Conservation (phyloP, 2,329 filamentous ascomycete genomes). For the Atkinsonella texensis region DNA sequence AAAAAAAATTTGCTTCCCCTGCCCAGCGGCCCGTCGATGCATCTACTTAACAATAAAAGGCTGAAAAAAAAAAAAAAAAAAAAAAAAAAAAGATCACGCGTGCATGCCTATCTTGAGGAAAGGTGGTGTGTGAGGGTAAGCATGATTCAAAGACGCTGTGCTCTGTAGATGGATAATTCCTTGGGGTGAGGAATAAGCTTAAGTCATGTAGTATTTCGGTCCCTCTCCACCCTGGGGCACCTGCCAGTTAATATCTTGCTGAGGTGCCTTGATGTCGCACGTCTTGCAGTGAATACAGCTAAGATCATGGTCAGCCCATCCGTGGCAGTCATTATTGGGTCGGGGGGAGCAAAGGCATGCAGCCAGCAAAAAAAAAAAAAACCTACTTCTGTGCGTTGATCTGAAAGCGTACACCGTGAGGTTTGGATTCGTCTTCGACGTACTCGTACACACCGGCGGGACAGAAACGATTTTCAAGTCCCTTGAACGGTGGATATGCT, state of each 20-base stretch:
- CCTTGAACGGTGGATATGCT: constrained; percentile 80
- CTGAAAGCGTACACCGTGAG: constrained; percentile 85
- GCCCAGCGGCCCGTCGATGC: constrained; percentile 3
- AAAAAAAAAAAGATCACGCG: background rate
- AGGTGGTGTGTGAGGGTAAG: constrained; percentile 4
- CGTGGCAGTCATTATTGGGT: background rate
- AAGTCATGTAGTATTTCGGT: constrained; percentile 62
- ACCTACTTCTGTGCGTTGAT: constrained; percentile 96
- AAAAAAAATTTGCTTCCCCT: background rate
- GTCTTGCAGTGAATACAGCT: constrained; percentile 99
- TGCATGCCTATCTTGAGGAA: background rate
- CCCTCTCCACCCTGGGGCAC: constrained; percentile 85
- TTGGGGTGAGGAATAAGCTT: background rate
- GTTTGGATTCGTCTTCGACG: constrained; percentile 79
- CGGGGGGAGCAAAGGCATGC: background rate
- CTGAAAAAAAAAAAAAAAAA: background rate
- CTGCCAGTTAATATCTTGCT: constrained; percentile 95
- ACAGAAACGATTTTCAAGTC: constrained; percentile 92
- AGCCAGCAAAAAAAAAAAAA: background rate
- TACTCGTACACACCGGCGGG: constrained; percentile 98
- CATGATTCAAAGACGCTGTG: constrained; percentile 8
- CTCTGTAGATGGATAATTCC: constrained; percentile 4
- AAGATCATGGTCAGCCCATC: background rate
- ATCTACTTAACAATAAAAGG: background rate
- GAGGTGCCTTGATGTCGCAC: constrained; percentile 95